These are phyloP conservation scores for Erythrobasidium hasegawianum DNA, from an alignment of 1,284 basidiomycete species.

Conservation along the genomic window DNA sequence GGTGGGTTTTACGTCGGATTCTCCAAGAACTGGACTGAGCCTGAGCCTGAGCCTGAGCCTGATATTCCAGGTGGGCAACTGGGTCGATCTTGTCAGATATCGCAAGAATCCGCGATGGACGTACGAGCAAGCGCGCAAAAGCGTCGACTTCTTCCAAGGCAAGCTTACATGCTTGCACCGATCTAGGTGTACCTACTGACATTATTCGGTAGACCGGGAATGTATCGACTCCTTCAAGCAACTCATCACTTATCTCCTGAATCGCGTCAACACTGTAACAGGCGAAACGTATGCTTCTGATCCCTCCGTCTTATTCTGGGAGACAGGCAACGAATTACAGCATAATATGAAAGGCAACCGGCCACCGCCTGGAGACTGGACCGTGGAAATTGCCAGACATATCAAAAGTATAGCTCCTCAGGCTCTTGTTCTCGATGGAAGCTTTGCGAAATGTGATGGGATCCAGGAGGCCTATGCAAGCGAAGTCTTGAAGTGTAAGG, in stretches of 20 bases:
- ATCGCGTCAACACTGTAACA: conserved; percentile 46
- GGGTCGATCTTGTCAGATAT: conserved; percentile 30
- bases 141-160: conserved; percentile 29
- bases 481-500: conserved; percentile 40
- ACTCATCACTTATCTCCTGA: conserved; percentile 44
- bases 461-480: conserved; percentile 40
- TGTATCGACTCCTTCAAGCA: conserved; percentile 44
- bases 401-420: conserved; percentile 46
- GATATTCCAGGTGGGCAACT: conserved; percentile 39
- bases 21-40: too few relatives aligned
- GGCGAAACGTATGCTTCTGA: conserved; percentile 46
- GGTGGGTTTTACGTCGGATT: neutral
- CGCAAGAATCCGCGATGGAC: conserved; percentile 38
- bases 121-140: conserved; percentile 13
- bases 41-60: too few relatives aligned
- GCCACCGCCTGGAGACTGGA: conserved; percentile 37
- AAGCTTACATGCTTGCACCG: too few relatives aligned
- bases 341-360: conserved; percentile 7
- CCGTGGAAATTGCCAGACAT: conserved; percentile 36
- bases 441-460: conserved; percentile 44
- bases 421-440: conserved; percentile 47
- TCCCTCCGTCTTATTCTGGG: conserved; percentile 47
- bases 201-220: conserved; percentile 36
- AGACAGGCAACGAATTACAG: conserved; percentile 46
- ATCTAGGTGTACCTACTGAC: neutral